Evolutionary conservation across 306 rosid species (phyloP), one percentile per base, ranked within the genome.

Genomic region (Corylus avellana): DNA sequence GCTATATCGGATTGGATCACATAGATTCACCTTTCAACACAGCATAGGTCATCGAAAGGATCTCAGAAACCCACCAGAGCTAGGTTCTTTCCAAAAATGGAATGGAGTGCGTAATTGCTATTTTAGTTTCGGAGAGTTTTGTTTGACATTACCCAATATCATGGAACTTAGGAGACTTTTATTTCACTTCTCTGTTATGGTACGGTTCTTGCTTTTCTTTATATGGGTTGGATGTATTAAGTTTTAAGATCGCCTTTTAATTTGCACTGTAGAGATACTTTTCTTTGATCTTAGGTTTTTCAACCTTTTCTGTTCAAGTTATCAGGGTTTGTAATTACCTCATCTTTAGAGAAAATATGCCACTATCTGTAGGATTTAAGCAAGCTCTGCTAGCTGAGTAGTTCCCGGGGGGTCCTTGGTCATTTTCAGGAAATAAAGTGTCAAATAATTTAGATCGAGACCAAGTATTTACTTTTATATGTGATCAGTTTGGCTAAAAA

Each of bases 1-100:
- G 53, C 53, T 49, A 14, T 54, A 54, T 54, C 1, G 58, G 58
- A 54, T 54, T 17, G 12, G 58, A 13, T 49, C 14, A 56, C 20
- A 71, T 59, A 59, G 29, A 14, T 73, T 54, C 54, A 32, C 18
- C 48, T 59, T 73, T 56, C 75, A 71, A 71, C 56, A 48, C 18
- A 71, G n/a, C 8, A 71, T 71, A 18, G 75, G 75, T 71, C 57
- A 48, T 71, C 8, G 17, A 71, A 49, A n/a, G 13, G 75, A 27
- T 44, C 59, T 54, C n/a, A 17, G 1, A 11, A 25, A 49, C 17
- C 7, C 16, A 11, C 0, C 8, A 72, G 49, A 72, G 59, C 75
- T 18, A 22, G 18, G 25, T 48, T 72, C 59, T 72, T 49, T 72
- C 20, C 11, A 4, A 17, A 53, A 54, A 16, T 4, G 8, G 1